Base-by-base conservation (phyloP, 2,329 filamentous ascomycete genomes). In the Elsinoe ampelina region DNA sequence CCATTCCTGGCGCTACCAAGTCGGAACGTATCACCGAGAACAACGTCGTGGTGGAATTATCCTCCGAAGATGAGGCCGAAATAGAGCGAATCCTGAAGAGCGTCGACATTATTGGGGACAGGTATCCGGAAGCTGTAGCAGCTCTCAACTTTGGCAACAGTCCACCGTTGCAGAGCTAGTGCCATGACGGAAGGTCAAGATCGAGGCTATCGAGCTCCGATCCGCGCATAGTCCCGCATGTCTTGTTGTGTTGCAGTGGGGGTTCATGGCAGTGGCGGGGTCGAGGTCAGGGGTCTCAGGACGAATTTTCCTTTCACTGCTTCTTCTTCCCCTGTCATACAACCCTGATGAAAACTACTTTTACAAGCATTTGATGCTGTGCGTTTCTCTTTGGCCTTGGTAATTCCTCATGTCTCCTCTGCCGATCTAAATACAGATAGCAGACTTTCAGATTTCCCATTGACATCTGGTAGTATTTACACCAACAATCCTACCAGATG, bases 51-150 rank as follows among this genome's bases (percentile, higher is more conserved):
- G 70, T 76, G 17, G 67, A 72, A 35, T 65, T 80, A 38, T 72
- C 65, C 51, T 72, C 75, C n/a, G 68, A 70, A 32, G 75, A 79
- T 50, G 61, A 80, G 67, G 73, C 74, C 43, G 76, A 77, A 63
- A 72, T 83, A 54, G 74, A 77, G 39, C 70, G 72, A 15, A 73
- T 83, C 57, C 59, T 81, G 59, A 74, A 75, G 60, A 73, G 71
- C 55, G 67, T 76, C 38, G 65, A 71, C 45, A 64, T 76, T 30
- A 61, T 66, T 7, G 76, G 76, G 30, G 70, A 60, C 2, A 66
- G 75, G 57, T 77, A 78, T 59, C 62, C 59, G 1, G 65, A 57
- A 10, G 57, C 38, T 6, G 30, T 55, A 19, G 59, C 61, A 3
- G 54, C 57, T 12, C 35, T 68, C 19, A 54, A 56, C 34, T 68